Conservation (phyloP, 192 early-diverging fungal species). For the Coemansia asiatica region DNA sequence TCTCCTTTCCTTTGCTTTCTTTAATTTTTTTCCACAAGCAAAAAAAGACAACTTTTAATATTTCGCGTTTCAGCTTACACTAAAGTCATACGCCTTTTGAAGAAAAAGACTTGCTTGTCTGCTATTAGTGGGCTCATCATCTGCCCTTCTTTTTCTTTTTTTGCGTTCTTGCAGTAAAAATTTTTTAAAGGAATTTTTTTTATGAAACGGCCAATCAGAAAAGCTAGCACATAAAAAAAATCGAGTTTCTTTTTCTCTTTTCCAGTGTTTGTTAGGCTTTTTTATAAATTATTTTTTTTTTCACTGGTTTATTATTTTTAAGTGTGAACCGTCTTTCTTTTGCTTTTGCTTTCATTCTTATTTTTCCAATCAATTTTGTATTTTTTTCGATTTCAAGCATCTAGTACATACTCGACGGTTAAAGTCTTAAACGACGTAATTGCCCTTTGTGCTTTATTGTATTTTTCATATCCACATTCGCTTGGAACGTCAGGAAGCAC, state of each 20-base stretch:
- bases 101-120: neutral
- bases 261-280: neutral
- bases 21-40: too few species aligned
- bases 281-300: neutral
- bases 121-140: neutral
- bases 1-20: too few species aligned
- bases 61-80: neutral
- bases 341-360: neutral
- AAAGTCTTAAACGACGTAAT: neutral
- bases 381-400: too few species aligned
- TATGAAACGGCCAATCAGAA: too few species aligned
- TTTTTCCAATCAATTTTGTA: neutral
- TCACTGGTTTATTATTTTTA: neutral
- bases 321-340: neutral
- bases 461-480: conserved; percentile 2
- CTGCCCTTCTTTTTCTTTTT: too few species aligned
- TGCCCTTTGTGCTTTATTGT: conserved; percentile 2
- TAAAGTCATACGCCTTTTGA: neutral
- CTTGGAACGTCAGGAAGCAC: neutral
- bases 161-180: neutral
- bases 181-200: neutral
- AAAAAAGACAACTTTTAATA: too few species aligned
- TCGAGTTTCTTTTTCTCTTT: conserved; percentile 4
- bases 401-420: too few species aligned
- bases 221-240: neutral